These are phyloP conservation scores for Colletotrichum musicola DNA, from an alignment of 2,329 filamentous ascomycete species.

Conservation along the genomic window DNA sequence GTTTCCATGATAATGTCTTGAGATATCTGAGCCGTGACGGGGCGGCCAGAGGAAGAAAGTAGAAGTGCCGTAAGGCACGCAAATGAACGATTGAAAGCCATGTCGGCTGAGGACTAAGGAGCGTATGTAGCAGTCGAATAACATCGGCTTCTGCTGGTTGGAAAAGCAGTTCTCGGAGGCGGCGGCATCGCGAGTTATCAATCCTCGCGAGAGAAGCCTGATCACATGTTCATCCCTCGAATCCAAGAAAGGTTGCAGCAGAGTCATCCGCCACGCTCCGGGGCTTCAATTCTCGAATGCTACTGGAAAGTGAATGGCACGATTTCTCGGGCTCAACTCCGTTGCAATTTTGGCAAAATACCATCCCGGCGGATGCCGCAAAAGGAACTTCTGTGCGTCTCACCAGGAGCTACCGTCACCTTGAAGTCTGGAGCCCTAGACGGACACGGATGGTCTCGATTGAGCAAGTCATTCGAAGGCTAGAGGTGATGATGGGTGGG, in stretches of 20 bases:
- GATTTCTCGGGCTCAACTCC: background rate
- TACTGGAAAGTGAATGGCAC: background rate
- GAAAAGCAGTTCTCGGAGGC: background rate
- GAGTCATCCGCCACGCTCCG: background rate
- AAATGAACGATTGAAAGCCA: background rate
- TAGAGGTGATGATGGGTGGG: background rate
- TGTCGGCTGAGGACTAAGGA: background rate
- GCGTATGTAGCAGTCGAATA: background rate
- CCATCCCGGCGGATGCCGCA: background rate
- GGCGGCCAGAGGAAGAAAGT: background rate
- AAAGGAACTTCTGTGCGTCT: background rate
- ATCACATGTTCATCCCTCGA: background rate
- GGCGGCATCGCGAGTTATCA: background rate
- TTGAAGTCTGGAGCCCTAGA: background rate
- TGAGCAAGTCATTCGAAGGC: background rate
- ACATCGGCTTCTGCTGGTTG: background rate
- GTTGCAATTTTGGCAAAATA: background rate
- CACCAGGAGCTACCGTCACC: background rate
- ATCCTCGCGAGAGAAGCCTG: background rate
- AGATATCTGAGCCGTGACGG: background rate
- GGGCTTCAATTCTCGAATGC: background rate
- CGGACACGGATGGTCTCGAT: background rate
- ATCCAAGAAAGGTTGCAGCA: background rate
- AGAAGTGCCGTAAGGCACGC: background rate
- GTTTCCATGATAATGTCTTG: background rate